Percentiles rank a stretch among this genome's conserved stretches.
These are phyloP conservation scores for Microbotryum intermedium DNA, from an alignment of 1,284 basidiomycete genomes.

Conservation along the genomic window DNA sequence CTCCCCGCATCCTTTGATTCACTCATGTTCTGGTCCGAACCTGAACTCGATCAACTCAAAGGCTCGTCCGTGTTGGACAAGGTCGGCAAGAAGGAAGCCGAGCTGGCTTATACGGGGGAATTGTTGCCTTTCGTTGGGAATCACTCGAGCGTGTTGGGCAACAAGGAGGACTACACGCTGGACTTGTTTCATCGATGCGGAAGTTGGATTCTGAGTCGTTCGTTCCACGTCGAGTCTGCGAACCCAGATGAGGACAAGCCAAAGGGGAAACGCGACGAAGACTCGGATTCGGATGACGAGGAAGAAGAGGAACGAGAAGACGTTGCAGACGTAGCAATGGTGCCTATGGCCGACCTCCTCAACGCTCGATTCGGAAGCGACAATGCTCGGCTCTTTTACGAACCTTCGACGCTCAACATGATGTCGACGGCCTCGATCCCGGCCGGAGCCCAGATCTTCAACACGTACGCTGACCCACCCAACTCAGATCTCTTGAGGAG, in stretches of 20 bases:
- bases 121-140: constrained; percentile 48
- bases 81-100: constrained; percentile 75
- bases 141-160: constrained; percentile 60
- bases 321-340: constrained; percentile 74
- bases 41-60: constrained; percentile 63
- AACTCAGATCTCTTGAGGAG: constrained; percentile 89
- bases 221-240: constrained; percentile 57
- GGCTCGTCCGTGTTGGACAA: constrained; percentile 85
- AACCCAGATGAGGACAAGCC: constrained; percentile 36
- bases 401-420: constrained; percentile 66
- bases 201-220: constrained; percentile 83
- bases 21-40: constrained; percentile 86
- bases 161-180: constrained; percentile 56
- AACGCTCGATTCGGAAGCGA: constrained; percentile 67
- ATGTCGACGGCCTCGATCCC: constrained; percentile 65
- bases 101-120: constrained; percentile 54
- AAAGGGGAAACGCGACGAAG: constrained; percentile 30
- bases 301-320: constrained; percentile 57
- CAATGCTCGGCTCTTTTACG: constrained; percentile 81
- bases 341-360: constrained; percentile 88
- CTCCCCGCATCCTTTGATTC: constrained; percentile 70
- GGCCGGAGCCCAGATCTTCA: constrained; percentile 78
- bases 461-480: constrained; percentile 90
- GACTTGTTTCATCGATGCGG: constrained; percentile 82
- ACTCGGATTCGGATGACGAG: constrained; percentile 38